Conservation (phyloP, 2,329 filamentous ascomycete species). For the Penicillium italicum region DNA sequence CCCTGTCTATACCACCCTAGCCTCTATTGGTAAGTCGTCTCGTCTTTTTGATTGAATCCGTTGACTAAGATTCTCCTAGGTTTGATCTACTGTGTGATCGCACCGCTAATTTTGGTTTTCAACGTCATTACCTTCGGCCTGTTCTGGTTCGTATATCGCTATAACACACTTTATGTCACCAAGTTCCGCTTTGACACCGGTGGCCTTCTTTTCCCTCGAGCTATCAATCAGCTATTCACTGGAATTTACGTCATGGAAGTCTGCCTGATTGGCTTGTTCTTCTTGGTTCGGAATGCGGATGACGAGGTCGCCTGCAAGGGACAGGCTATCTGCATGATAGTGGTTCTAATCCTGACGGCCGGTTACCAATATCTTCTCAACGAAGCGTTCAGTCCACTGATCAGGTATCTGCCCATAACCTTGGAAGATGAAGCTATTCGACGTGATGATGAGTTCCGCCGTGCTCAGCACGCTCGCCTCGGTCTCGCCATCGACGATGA, state of each 20-base stretch:
- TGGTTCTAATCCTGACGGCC: constrained; percentile 65
- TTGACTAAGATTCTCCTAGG: constrained; percentile 35
- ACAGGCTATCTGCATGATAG: constrained; percentile 82
- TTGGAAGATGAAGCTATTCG: constrained; percentile 91
- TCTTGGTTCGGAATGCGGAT: constrained; percentile 63
- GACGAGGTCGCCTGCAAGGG: constrained; percentile 59
- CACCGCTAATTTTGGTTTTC: constrained; percentile 87
- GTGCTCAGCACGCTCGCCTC: constrained; percentile 68
- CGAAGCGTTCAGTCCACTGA: constrained; percentile 75
- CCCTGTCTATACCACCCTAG: constrained; percentile 93
- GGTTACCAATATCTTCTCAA: constrained; percentile 80
- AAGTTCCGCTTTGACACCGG: constrained; percentile 88
- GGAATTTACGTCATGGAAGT: constrained; percentile 94
- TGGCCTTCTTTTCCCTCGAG: constrained; percentile 83
- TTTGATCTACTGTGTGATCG: constrained; percentile 81
- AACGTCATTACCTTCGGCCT: constrained; percentile 87
- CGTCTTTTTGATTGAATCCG: neutral
- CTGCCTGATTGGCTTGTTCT: constrained; percentile 84
- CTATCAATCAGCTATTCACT: constrained; percentile 93
- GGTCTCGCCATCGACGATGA: constrained; percentile 56
- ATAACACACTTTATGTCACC: constrained; percentile 92
- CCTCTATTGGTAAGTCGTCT: constrained; percentile 66
- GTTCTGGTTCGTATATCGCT: constrained; percentile 93
- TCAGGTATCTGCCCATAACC: constrained; percentile 87
- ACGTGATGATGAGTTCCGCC: constrained; percentile 84